These are phyloP conservation scores for Diaporthe citriasiana DNA, from an alignment of 2,329 filamentous ascomycete species.

Conservation along the genomic window DNA sequence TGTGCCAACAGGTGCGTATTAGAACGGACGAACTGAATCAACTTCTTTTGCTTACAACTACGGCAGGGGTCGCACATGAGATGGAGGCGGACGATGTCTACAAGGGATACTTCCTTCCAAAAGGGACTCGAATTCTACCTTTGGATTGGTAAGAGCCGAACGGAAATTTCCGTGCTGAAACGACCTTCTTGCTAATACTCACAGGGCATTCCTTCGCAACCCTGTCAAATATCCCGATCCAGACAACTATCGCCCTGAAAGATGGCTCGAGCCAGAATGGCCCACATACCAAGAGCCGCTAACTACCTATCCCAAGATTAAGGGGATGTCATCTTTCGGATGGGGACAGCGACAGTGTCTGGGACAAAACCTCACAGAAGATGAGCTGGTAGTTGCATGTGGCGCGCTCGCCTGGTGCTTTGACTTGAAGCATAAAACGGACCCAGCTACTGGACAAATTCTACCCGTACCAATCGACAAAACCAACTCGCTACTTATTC, in stretches of 20 bases:
- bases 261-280: conserved; percentile 9
- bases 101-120: not conserved
- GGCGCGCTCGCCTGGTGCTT: conserved; percentile 21
- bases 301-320: not conserved
- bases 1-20: not conserved
- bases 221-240: conserved; percentile 1
- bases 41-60: not conserved
- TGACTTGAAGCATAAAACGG: not conserved
- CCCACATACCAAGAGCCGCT: conserved; percentile 12
- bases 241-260: conserved; percentile 2
- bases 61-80: not conserved
- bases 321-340: conserved; percentile 3
- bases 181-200: not conserved
- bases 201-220: conserved; percentile 14
- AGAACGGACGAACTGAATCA: not conserved
- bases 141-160: not conserved
- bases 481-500: not conserved
- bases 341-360: not conserved
- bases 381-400: conserved; percentile 13
- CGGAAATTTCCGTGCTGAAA: no score
- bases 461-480: not conserved
- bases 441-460: not conserved
- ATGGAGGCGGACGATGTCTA: conserved; percentile 17
- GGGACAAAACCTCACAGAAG: conserved; percentile 3
- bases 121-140: not conserved